Percentiles rank a stretch among this genome's conserved stretches.
phyloP scores from a whole-genome alignment of 2,329 filamentous ascomycete species.

The Ambrosiella cleistominuta region DNA sequence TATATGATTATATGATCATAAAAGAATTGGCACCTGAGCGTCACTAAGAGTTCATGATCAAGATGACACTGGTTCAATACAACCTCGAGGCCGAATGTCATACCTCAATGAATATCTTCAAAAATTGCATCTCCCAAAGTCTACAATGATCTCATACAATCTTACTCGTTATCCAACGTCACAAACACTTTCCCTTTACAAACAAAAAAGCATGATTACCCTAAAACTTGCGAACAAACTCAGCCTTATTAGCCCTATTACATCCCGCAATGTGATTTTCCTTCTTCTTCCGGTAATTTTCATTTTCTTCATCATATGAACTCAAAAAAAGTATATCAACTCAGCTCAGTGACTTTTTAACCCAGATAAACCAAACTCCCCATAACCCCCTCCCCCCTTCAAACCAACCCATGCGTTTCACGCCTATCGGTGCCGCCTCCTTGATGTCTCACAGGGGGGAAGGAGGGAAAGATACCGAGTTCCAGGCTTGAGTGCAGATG shows the following conservation, averaged over 20 bases:
- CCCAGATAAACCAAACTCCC: not conserved
- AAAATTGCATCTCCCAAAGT: too few species aligned
- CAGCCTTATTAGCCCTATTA: not conserved
- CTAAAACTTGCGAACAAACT: not conserved
- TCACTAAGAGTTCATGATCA: too few species aligned
- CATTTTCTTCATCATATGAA: not conserved
- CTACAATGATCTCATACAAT: too few species aligned
- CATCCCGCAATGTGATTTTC: not conserved
- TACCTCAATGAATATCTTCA: too few species aligned
- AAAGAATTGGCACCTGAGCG: too few species aligned
- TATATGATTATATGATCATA: too few species aligned
- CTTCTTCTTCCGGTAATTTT: not conserved
- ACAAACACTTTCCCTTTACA: too few species aligned
- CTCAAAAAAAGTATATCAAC: not conserved
- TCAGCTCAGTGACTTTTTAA: not conserved
- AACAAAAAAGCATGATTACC: not conserved
- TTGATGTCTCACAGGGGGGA: not conserved
- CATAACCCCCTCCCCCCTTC: constrained; percentile 1
- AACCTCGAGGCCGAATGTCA: too few species aligned
- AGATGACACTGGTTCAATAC: too few species aligned
- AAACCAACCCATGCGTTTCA: constrained; percentile 10
- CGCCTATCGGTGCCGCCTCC: constrained; percentile 6
- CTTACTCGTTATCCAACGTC: too few species aligned
- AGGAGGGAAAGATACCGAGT: not conserved
- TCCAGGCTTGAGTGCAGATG: too few species aligned